Evolutionary conservation across 1,284 basidiomycete species (phyloP).

Genomic region (Ceratobasidium sp.): DNA sequence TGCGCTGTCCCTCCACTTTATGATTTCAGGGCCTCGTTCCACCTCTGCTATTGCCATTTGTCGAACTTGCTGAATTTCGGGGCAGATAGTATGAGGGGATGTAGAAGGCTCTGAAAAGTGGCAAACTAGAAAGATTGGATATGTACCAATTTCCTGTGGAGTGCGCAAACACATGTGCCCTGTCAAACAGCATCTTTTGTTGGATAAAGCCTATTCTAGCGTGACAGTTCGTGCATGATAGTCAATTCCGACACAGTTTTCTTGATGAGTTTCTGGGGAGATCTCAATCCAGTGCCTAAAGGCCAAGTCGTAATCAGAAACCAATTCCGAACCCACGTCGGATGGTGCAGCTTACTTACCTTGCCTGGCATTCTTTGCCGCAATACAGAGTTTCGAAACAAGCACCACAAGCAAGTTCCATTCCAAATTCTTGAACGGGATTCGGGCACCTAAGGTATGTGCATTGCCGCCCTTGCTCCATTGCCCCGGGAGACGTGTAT

Average conservation of each 20-base stretch:
- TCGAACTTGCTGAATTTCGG: no score
- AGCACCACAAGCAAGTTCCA: background rate
- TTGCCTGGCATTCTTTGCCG: background rate
- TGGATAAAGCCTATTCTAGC: no score
- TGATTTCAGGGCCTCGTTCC: no score
- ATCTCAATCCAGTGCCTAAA: background rate
- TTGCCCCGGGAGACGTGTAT: background rate
- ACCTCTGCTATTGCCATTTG: no score
- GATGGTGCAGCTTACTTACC: background rate
- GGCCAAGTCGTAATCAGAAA: background rate
- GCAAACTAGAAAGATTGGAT: no score
- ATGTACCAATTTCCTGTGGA: no score
- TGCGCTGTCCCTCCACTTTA: no score
- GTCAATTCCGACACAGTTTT: background rate
- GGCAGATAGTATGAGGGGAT: no score
- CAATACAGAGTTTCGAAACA: slow-evolving; percentile 5
- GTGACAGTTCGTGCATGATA: no score
- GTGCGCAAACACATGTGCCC: no score
- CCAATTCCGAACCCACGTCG: background rate
- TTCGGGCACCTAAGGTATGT: slow-evolving; percentile 2
- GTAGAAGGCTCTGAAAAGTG: no score
- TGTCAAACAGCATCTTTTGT: no score
- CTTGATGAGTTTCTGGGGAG: background rate
- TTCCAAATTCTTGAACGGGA: background rate
- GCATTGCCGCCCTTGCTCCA: background rate